Evolutionary conservation across 108 stramenopile genomes (phyloP).

Genomic region (Pseudonitzschia delicatissima): DNA sequence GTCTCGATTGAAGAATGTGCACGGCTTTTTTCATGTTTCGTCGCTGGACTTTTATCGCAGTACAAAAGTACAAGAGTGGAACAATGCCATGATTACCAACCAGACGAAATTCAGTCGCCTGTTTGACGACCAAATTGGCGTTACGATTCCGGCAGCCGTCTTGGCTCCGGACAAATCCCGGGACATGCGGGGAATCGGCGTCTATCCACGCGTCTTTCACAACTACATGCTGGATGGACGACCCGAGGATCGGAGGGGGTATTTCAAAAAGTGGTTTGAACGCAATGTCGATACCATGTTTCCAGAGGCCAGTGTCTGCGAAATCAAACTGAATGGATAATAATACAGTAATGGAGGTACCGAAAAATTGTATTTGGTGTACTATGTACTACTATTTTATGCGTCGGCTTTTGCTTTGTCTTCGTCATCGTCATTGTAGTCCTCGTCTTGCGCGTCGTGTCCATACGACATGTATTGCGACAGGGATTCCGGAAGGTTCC

Average conservation of each 20-base stretch:
- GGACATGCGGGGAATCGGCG: slow-evolving; percentile 25
- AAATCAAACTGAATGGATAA: slow-evolving; percentile 5
- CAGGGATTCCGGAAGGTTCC: slow-evolving; percentile 38
- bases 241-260: slow-evolving; percentile 15
- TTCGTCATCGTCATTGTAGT: background rate
- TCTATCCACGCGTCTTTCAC: slow-evolving; percentile 28
- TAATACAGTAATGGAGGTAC: background rate
- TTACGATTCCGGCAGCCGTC: slow-evolving; percentile 42
- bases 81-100: slow-evolving; percentile 30
- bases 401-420: too few species aligned
- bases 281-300: slow-evolving; percentile 13
- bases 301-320: slow-evolving; percentile 25
- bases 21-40: slow-evolving; percentile 42
- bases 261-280: slow-evolving; percentile 16
- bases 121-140: slow-evolving; percentile 48
- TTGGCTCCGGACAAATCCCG: slow-evolving; percentile 18
- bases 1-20: slow-evolving; percentile 23
- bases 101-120: slow-evolving; percentile 25
- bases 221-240: slow-evolving; percentile 30
- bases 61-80: slow-evolving; percentile 29
- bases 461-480: slow-evolving; percentile 12
- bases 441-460: slow-evolving; percentile 11
- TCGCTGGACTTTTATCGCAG: slow-evolving; percentile 40
- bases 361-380: background rate
- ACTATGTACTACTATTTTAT: too few species aligned